Evolutionary conservation across 257 asterid species (phyloP).

Genomic region (Rauvolfia tetraphylla): DNA sequence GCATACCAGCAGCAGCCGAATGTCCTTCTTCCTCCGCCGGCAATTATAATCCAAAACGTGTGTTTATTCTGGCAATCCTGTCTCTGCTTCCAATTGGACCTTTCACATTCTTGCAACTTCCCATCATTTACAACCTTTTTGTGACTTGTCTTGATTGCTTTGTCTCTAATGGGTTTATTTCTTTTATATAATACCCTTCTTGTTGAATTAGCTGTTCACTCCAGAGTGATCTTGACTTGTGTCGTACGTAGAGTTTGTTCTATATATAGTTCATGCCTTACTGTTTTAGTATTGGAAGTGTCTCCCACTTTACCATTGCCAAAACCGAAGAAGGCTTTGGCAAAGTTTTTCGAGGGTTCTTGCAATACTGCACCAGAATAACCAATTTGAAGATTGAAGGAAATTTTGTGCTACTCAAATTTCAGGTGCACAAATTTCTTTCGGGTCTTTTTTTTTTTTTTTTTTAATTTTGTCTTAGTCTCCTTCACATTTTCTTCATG

Average conservation of each 20-base stretch:
- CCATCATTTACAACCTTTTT: not conserved
- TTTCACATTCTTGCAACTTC: not conserved
- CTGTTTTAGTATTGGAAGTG: not conserved
- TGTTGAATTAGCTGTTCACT: not conserved
- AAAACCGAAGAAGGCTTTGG: not conserved
- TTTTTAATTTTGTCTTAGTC: not conserved
- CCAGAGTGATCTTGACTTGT: not conserved
- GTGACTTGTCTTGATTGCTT: not conserved
- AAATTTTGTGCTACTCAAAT: not conserved
- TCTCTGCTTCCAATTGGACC: conserved; percentile 6
- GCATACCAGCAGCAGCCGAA: not conserved
- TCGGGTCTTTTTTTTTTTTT: not conserved
- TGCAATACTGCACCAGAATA: not conserved
- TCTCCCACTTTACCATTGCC: conserved; percentile 3
- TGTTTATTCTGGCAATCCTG: not conserved
- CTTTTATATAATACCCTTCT: not conserved
- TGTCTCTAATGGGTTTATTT: not conserved
- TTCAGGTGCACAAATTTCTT: not conserved
- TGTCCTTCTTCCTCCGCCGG: conserved; percentile 13
- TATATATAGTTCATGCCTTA: conserved; percentile 1
- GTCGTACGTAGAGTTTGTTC: not conserved
- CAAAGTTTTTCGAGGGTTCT: not conserved
- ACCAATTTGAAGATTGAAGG: not conserved
- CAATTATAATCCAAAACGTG: not conserved
- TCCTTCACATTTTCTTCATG: not conserved